Percentiles rank a stretch among this genome's conserved stretches.
Evolutionary conservation across 495 filamentous ascomycete species (phyloP).

Genomic region (Xylaria telfairii): DNA sequence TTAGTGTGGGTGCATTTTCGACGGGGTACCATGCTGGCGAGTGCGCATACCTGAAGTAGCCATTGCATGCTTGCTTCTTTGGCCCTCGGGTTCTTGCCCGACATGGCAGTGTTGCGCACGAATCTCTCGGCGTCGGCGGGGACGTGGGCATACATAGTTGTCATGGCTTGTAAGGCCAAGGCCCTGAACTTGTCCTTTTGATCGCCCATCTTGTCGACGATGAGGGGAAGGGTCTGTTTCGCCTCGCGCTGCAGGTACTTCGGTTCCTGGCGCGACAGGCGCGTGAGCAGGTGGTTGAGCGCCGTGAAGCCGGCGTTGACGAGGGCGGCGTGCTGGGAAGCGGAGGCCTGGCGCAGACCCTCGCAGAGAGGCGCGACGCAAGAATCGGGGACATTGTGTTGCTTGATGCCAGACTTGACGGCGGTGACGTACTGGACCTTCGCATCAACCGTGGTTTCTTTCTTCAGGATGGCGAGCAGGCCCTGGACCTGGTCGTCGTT

Average conservation of each 20-base stretch:
- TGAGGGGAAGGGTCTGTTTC: conserved; percentile 68
- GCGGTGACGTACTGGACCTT: conserved; percentile 73
- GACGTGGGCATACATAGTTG: conserved; percentile 72
- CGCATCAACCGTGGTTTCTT: conserved; percentile 68
- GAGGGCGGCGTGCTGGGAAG: conserved; percentile 71
- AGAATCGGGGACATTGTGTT: conserved; percentile 79
- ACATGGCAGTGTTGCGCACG: conserved; percentile 78
- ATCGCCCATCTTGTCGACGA: conserved; percentile 88
- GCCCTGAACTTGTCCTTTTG: conserved; percentile 79
- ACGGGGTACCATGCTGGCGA: not conserved
- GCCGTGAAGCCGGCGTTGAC: conserved; percentile 81
- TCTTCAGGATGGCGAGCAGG: conserved; percentile 70
- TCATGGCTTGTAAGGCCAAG: conserved; percentile 73
- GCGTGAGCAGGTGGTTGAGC: conserved; percentile 82
- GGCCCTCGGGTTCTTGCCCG: conserved; percentile 77
- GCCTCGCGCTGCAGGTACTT: conserved; percentile 69
- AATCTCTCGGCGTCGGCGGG: conserved; percentile 76
- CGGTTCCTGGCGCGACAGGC: conserved; percentile 81
- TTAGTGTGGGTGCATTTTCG: conserved; percentile 21
- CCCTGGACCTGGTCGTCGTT: conserved; percentile 69
- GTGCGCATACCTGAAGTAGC: conserved; percentile 67
- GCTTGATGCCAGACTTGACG: conserved; percentile 87
- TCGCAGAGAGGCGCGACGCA: conserved; percentile 77
- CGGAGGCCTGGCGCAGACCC: conserved; percentile 68
- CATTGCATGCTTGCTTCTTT: conserved; percentile 86